These are phyloP conservation scores for Ganoderma lucidum DNA, from an alignment of 1,284 basidiomycete species.

Conservation along the genomic window DNA sequence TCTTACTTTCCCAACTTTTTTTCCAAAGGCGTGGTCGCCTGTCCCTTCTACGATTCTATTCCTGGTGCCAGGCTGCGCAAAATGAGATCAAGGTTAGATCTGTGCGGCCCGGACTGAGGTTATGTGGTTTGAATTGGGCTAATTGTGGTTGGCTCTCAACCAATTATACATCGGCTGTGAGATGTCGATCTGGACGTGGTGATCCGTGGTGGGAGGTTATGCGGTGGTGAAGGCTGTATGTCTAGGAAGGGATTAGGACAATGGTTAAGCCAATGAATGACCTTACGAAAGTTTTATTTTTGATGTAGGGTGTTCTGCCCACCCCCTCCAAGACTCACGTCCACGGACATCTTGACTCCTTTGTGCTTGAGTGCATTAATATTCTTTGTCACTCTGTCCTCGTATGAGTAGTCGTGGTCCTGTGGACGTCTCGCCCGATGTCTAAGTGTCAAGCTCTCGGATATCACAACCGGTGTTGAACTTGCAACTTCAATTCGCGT, in stretches of 20 bases:
- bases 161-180: not conserved
- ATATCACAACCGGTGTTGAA: too few relatives aligned
- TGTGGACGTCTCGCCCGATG: too few relatives aligned
- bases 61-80: not conserved
- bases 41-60: not conserved
- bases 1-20: not conserved
- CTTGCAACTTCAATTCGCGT: too few relatives aligned
- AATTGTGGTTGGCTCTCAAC: not conserved
- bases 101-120: not conserved
- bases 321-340: not conserved
- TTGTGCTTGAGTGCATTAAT: too few relatives aligned
- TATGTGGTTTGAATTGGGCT: not conserved
- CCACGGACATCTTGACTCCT: not conserved
- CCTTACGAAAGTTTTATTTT: not conserved
- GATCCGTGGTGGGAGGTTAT: not conserved
- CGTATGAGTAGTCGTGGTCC: not conserved
- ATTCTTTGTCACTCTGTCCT: not conserved
- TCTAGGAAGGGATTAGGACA: not conserved
- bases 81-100: not conserved
- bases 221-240: not conserved
- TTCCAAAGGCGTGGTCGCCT: not conserved
- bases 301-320: not conserved
- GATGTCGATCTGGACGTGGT: not conserved
- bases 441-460: too few relatives aligned
- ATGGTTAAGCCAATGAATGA: not conserved